Evolutionary conservation across 305 asterid genomes (phyloP).

Genomic region (Rubia balearica): DNA sequence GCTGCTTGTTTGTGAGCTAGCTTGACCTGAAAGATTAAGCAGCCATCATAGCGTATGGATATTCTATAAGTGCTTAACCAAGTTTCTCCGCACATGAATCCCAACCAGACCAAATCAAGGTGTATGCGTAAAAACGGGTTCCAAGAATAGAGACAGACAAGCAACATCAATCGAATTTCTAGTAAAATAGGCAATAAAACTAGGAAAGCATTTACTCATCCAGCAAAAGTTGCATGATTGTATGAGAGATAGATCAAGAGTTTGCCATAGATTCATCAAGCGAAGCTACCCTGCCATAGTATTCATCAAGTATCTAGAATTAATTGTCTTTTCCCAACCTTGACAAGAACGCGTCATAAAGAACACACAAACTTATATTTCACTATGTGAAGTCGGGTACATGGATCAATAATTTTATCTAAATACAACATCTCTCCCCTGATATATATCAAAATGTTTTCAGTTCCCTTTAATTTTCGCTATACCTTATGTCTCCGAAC

Average conservation of each 20-base stretch:
- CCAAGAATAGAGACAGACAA: neutral
- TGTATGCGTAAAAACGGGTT: neutral
- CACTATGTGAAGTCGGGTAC: neutral
- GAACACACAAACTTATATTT: neutral
- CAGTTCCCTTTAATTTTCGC: no score
- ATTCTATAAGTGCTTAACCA: neutral
- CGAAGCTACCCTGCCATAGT: neutral
- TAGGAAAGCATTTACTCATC: neutral
- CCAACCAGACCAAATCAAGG: neutral
- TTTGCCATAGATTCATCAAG: neutral
- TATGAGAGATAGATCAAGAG: neutral
- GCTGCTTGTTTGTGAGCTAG: slow-evolving; percentile 98
- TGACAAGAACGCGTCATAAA: neutral
- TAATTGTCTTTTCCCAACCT: neutral
- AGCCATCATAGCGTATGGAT: slow-evolving; percentile 1
- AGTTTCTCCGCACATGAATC: neutral
- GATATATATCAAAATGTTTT: neutral
- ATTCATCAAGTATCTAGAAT: neutral
- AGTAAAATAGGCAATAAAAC: neutral
- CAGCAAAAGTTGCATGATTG: neutral
- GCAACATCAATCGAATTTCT: neutral
- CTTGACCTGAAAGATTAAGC: slow-evolving; percentile 43
- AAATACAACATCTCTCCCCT: neutral
- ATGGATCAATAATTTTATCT: neutral
- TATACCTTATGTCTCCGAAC: no score